These are phyloP conservation scores for Ottelia alismoides DNA, from an alignment of 106 monocot species.

Conservation along the genomic window DNA sequence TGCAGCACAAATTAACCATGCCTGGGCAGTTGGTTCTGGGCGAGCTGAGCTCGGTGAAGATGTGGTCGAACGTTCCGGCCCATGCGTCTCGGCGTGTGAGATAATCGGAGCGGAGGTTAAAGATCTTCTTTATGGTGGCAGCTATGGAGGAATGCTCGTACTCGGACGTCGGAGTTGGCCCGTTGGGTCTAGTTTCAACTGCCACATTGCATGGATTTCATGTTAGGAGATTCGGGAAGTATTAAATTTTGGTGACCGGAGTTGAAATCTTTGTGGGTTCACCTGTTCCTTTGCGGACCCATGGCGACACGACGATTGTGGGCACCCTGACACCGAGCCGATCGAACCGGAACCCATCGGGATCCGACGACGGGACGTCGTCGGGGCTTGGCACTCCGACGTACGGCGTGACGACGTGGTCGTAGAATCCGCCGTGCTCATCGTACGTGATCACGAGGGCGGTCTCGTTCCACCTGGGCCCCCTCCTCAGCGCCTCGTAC, in stretches of 20 bases:
- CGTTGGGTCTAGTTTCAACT: slow-evolving; percentile 36
- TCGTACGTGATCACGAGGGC: slow-evolving; percentile 62
- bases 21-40: slow-evolving; percentile 63
- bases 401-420: slow-evolving; percentile 71
- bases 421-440: slow-evolving; percentile 88
- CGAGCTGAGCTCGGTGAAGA: slow-evolving; percentile 19
- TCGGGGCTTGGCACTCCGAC: slow-evolving; percentile 40
- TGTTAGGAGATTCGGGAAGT: too few species aligned
- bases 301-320: slow-evolving; percentile 72
- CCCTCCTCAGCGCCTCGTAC: slow-evolving; percentile 49
- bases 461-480: slow-evolving; percentile 74
- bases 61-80: slow-evolving; percentile 54
- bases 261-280: too few species aligned
- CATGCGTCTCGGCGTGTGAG: slow-evolving; percentile 54
- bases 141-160: slow-evolving; percentile 71
- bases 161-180: slow-evolving; percentile 41
- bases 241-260: too few species aligned
- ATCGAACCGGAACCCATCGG: slow-evolving; percentile 66
- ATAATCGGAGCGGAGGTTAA: slow-evolving; percentile 39
- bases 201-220: too few species aligned
- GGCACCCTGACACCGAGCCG: slow-evolving; percentile 66
- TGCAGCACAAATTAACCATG: background rate
- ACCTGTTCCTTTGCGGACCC: slow-evolving; percentile 79
- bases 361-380: slow-evolving; percentile 1
- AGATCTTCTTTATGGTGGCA: slow-evolving; percentile 54